Evolutionary conservation across 495 filamentous ascomycete genomes (phyloP).

Genomic region (Tuber borchii): DNA sequence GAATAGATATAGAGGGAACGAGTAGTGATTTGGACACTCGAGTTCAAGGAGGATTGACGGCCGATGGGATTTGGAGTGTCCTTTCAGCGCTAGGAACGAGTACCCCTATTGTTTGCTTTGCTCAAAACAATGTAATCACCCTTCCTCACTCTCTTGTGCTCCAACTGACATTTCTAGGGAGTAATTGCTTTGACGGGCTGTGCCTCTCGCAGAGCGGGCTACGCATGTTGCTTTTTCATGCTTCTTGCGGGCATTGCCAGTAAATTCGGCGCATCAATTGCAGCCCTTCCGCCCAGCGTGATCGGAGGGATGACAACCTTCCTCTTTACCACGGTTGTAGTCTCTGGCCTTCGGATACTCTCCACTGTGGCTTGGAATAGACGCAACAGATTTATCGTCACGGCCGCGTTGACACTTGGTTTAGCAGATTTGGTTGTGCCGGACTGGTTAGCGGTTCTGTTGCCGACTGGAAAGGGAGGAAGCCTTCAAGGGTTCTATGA

Average conservation of each 20-base stretch:
- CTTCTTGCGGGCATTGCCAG: slow-evolving; percentile 43
- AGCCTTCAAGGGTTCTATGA: slow-evolving; percentile 43
- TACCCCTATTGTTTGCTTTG: slow-evolving; percentile 45
- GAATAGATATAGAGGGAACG: slow-evolving; percentile 43
- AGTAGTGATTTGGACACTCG: slow-evolving; percentile 34
- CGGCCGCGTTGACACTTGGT: slow-evolving; percentile 43
- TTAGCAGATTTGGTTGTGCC: slow-evolving; percentile 45
- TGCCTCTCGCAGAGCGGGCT: slow-evolving; percentile 48
- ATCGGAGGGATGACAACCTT: slow-evolving; percentile 47
- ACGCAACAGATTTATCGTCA: slow-evolving; percentile 44
- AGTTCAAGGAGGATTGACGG: slow-evolving; percentile 45
- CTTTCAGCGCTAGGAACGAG: slow-evolving; percentile 43
- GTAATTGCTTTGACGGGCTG: slow-evolving; percentile 45
- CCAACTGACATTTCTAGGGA: slow-evolving; percentile 19
- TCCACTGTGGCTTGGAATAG: slow-evolving; percentile 43
- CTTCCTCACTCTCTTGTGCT: neutral
- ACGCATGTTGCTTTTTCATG: slow-evolving; percentile 45
- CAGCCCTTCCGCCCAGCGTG: slow-evolving; percentile 42
- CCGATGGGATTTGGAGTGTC: slow-evolving; percentile 44
- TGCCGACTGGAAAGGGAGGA: slow-evolving; percentile 26
- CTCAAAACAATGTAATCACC: slow-evolving; percentile 43
- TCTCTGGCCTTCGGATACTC: slow-evolving; percentile 44
- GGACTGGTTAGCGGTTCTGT: slow-evolving; percentile 41
- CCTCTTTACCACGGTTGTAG: slow-evolving; percentile 44
- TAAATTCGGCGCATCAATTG: slow-evolving; percentile 45